A percentile compares a stretch with the other conserved stretches of the same genome.
Conservation (phyloP, 176 grass and related monocot species). For the Triticum urartu region DNA sequence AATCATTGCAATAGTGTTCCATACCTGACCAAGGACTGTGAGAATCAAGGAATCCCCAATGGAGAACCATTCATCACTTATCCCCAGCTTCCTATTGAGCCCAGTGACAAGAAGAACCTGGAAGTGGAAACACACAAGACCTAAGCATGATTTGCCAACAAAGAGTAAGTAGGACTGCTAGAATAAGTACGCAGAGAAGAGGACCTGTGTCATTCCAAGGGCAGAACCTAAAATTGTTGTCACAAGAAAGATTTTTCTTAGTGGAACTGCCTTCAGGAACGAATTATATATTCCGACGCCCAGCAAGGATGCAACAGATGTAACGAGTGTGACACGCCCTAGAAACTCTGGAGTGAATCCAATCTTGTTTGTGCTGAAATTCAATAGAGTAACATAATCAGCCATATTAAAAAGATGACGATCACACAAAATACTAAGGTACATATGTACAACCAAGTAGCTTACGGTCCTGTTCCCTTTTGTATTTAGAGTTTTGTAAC, state of each 20-base stretch:
- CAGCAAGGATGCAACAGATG: conserved; percentile 88
- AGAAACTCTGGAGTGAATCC: conserved; percentile 95
- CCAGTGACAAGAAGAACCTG: conserved; percentile 91
- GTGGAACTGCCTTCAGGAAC: conserved; percentile 77
- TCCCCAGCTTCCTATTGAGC: conserved; percentile 67
- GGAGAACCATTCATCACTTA: conserved; percentile 95
- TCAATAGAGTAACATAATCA: conserved; percentile 27
- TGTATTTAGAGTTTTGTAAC: background rate
- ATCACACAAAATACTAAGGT: conserved; percentile 12
- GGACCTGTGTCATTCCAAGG: conserved; percentile 96
- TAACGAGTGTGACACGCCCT: conserved; percentile 83
- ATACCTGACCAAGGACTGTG: conserved; percentile 92
- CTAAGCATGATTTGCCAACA: conserved; percentile 26
- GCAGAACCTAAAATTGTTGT: conserved; percentile 76
- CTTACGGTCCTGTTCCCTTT: background rate
- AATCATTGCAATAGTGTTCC: background rate
- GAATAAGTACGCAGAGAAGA: conserved; percentile 16
- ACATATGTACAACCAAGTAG: background rate
- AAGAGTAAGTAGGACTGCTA: background rate
- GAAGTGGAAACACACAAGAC: background rate
- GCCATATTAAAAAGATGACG: background rate
- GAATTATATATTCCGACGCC: conserved; percentile 85
- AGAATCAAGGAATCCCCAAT: conserved; percentile 95
- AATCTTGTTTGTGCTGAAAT: conserved; percentile 94
- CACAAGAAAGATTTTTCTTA: conserved; percentile 81